phyloP scores from a whole-genome alignment of 2,329 filamentous ascomycete species.

The Ascomycota sp. region DNA sequence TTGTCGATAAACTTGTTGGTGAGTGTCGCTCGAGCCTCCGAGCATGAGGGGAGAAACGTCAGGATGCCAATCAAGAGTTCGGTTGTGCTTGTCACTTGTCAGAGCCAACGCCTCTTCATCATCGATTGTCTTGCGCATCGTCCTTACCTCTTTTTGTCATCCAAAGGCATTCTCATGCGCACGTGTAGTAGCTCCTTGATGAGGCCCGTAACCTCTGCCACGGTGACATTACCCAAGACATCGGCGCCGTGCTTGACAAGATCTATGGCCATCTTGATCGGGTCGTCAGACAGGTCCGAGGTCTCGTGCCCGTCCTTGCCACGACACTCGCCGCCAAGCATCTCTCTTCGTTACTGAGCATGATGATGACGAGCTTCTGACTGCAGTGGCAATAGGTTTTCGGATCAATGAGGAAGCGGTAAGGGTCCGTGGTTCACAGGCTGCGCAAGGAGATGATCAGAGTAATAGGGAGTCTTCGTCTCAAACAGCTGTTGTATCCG shows the following conservation, averaged over 20 bases:
- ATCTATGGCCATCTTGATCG: slow-evolving; percentile 12
- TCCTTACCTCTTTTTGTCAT: slow-evolving; percentile 32
- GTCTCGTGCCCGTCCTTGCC: slow-evolving; percentile 3
- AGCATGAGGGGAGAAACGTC: slow-evolving; percentile 15
- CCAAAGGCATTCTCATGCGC: slow-evolving; percentile 25
- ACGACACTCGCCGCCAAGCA: too few species aligned
- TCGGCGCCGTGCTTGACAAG: slow-evolving; percentile 12
- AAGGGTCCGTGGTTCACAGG: too few species aligned
- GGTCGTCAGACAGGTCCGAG: slow-evolving; percentile 11
- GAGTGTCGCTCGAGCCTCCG: slow-evolving; percentile 14
- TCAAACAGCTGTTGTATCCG: too few species aligned
- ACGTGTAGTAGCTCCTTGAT: slow-evolving; percentile 9
- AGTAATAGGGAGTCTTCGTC: too few species aligned
- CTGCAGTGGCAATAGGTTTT: too few species aligned
- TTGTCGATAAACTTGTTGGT: slow-evolving; percentile 29
- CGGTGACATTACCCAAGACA: slow-evolving; percentile 9
- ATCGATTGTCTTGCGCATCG: slow-evolving; percentile 2
- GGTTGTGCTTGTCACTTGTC: slow-evolving; percentile 11
- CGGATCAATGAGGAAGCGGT: too few species aligned
- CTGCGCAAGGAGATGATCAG: too few species aligned
- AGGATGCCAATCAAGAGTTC: slow-evolving; percentile 20
- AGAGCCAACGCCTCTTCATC: neutral
- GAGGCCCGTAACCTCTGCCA: slow-evolving; percentile 10
- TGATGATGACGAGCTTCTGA: too few species aligned
- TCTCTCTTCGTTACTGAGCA: too few species aligned